phyloP scores from a whole-genome alignment of 495 filamentous ascomycete genomes.

The Neurospora sp. region DNA sequence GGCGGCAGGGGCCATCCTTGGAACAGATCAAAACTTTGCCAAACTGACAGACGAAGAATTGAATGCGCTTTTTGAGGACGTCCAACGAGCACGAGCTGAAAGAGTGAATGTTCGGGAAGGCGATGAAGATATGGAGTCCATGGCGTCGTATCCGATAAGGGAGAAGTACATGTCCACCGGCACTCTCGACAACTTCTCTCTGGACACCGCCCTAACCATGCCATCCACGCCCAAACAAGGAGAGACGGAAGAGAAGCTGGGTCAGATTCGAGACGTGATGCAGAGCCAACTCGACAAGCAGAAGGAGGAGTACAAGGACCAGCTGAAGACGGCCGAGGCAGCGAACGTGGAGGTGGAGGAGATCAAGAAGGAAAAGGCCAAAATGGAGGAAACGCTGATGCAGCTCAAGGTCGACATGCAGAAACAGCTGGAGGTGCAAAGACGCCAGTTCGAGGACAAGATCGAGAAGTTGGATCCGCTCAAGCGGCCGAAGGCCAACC shows the following conservation, averaged over 20 bases:
- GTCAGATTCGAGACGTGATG: conserved; percentile 75
- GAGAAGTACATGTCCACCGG: conserved; percentile 97
- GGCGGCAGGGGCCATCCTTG: conserved; percentile 80
- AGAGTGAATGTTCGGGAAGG: conserved; percentile 65
- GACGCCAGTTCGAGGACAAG: conserved; percentile 63
- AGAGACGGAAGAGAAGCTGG: conserved; percentile 62
- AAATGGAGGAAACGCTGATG: conserved; percentile 76
- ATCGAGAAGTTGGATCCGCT: conserved; percentile 39
- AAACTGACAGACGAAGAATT: conserved; percentile 88
- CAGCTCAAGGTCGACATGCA: conserved; percentile 81
- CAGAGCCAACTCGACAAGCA: conserved; percentile 79
- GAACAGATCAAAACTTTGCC: conserved; percentile 83
- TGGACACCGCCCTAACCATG: conserved; percentile 89
- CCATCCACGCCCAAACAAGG: conserved; percentile 79
- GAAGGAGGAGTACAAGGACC: conserved; percentile 73
- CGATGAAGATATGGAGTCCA: conserved; percentile 84
- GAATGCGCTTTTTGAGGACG: conserved; percentile 89
- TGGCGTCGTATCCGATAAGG: conserved; percentile 74
- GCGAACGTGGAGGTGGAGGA: conserved; percentile 75
- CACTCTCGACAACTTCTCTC: conserved; percentile 91
- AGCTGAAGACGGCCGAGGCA: conserved; percentile 66
- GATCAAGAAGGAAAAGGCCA: conserved; percentile 69
- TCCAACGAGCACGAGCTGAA: conserved; percentile 75
- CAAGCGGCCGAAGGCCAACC: conserved; percentile 39
- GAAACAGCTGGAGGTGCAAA: conserved; percentile 62